Evolutionary conservation across 495 filamentous ascomycete species (phyloP).

Genomic region (Glonium stellatum): DNA sequence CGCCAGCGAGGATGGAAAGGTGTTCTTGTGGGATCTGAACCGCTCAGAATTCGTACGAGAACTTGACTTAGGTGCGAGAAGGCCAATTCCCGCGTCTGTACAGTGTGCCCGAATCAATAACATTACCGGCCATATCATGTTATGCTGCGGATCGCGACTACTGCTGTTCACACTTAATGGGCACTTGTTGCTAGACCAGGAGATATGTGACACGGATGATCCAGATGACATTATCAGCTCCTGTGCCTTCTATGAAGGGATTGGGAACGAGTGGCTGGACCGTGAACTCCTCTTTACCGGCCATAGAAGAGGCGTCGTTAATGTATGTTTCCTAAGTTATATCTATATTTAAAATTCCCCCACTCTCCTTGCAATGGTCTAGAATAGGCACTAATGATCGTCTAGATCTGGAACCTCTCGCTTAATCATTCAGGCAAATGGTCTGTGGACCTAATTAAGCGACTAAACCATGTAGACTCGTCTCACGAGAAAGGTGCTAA

Average conservation of each 20-base stretch:
- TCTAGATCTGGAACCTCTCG: slow-evolving; percentile 50
- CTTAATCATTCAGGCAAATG: slow-evolving; percentile 46
- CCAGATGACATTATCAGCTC: slow-evolving; percentile 62
- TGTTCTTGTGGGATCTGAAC: slow-evolving; percentile 92
- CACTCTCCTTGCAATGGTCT: slow-evolving; percentile 44
- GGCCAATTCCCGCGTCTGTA: slow-evolving; percentile 26
- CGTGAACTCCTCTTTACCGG: slow-evolving; percentile 82
- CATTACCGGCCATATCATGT: slow-evolving; percentile 76
- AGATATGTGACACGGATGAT: slow-evolving; percentile 54
- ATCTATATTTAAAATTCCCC: neutral
- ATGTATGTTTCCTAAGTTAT: slow-evolving; percentile 39
- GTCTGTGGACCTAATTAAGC: slow-evolving; percentile 58
- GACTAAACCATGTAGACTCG: slow-evolving; percentile 75
- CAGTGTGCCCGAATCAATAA: slow-evolving; percentile 84
- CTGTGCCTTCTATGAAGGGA: slow-evolving; percentile 90
- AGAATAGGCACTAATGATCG: neutral
- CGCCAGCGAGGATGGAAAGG: slow-evolving; percentile 69
- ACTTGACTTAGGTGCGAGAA: slow-evolving; percentile 46
- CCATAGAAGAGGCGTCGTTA: slow-evolving; percentile 75
- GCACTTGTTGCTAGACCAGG: slow-evolving; percentile 68
- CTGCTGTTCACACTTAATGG: slow-evolving; percentile 88
- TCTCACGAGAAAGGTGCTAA: slow-evolving; percentile 67
- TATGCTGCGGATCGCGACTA: slow-evolving; percentile 68
- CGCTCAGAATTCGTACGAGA: slow-evolving; percentile 76
- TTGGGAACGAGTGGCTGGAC: slow-evolving; percentile 87